Evolutionary conservation across 139 green algal genomes (phyloP), one percentile per base, ranked within the genome.

Genomic region (Mesostigma viride): DNA sequence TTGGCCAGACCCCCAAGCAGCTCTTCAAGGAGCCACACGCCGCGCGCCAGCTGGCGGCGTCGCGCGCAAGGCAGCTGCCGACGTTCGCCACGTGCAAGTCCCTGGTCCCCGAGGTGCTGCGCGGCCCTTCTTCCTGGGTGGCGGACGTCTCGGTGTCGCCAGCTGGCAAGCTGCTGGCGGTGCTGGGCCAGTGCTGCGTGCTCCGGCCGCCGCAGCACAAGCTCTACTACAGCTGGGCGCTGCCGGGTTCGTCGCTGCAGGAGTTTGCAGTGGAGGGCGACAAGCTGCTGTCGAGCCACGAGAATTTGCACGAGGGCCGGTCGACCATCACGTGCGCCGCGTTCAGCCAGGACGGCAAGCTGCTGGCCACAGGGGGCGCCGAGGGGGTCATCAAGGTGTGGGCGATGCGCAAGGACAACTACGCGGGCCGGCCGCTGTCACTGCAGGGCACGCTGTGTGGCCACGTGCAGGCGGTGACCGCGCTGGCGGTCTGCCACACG

Each of bases 401-500:
- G 70, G 60, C 60, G 36, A 35, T 51, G 46, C 44, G 28, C 3
- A 59, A 67, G 53, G 47, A 61, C n/a, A n/a, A 34, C 34, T 27
- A 17, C 31, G 35, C 31, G 36, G 31, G 64, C 32, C 31, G 69
- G 30, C 35, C 79, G 34, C 71, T 79, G 53, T 61, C 78, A 59
- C 71, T 87, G 45, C 79, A 87, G 73, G 67, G 58, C 32, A 30
- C 79, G 66, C 63, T 59, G 48, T 76, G 70, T 14, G 73, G 70
- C 34, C 84, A 90, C 79, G 80, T 77, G 44, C 79, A 85, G 65
- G 65, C 73, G 1, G 70, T 88, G 51, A 90, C 81, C 45, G 83
- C 76, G 36, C 35, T 90, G 14, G 78, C 81, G 0, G 57, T 76
- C 17, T 74, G 65, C 68, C 17, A 62, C 44, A 64, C 70, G 31